A percentile compares a stretch with the other conserved stretches of the same genome.
Conservation (phyloP, 2,329 filamentous ascomycete genomes). For the Paraphaeosphaeria minitans region DNA sequence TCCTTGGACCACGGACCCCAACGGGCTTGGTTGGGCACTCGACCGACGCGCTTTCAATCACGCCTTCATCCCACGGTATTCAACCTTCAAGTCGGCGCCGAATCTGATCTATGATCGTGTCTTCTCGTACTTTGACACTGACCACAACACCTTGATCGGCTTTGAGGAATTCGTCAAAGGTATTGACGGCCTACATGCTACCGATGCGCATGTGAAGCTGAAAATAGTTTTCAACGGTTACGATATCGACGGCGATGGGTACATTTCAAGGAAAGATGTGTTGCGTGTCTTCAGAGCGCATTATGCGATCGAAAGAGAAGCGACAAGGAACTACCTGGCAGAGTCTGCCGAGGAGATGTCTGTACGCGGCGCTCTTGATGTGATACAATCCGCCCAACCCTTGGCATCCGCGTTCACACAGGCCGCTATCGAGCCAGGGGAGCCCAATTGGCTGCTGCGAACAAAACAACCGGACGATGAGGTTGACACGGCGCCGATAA, state of each 20-base stretch:
- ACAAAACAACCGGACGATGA: slow-evolving; percentile 42
- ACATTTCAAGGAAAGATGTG: slow-evolving; percentile 83
- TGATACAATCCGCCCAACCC: slow-evolving; percentile 52
- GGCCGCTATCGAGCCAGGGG: slow-evolving; percentile 36
- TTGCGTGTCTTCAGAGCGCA: slow-evolving; percentile 90
- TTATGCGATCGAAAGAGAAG: slow-evolving; percentile 86
- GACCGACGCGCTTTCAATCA: slow-evolving; percentile 92
- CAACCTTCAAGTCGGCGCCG: slow-evolving; percentile 75
- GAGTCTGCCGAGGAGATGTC: slow-evolving; percentile 78
- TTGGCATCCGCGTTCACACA: slow-evolving; percentile 53
- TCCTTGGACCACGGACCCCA: slow-evolving; percentile 81
- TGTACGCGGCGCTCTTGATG: slow-evolving; percentile 54
- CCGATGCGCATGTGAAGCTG: slow-evolving; percentile 54
- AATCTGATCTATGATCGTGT: slow-evolving; percentile 95
- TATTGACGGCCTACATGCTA: slow-evolving; percentile 65
- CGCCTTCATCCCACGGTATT: slow-evolving; percentile 84
- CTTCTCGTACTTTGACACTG: slow-evolving; percentile 95
- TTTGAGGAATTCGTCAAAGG: slow-evolving; percentile 91
- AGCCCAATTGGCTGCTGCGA: slow-evolving; percentile 21
- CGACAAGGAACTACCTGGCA: slow-evolving; percentile 81
- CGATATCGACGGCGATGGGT: slow-evolving; percentile 88
- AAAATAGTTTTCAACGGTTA: slow-evolving; percentile 80
- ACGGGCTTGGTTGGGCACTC: slow-evolving; percentile 79
- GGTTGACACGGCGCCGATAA: slow-evolving; percentile 26
- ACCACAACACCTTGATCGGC: slow-evolving; percentile 84